Conservation (phyloP, 345 rosid species). For the Boechera stricta region DNA sequence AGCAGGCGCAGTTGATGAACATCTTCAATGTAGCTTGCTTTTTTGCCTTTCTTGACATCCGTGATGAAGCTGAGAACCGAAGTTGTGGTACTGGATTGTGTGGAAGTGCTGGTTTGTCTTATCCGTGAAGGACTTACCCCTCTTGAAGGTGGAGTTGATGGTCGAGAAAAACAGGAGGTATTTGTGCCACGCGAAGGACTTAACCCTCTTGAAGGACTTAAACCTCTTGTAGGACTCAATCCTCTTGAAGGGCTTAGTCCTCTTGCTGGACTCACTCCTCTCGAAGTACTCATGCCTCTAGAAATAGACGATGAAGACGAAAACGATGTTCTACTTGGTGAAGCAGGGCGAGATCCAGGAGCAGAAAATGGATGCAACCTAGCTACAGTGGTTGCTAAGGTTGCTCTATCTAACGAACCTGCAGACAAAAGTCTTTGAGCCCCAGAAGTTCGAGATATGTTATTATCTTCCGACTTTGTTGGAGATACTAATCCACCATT, state of each 20-base stretch:
- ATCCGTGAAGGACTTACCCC: slow-evolving; percentile 81
- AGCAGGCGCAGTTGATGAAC: slow-evolving; percentile 89
- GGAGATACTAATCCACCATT: slow-evolving; percentile 51
- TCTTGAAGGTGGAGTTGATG: slow-evolving; percentile 77
- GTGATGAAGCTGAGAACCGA: slow-evolving; percentile 91
- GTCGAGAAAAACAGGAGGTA: slow-evolving; percentile 53
- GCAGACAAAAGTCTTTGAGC: slow-evolving; percentile 54
- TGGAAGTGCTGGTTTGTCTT: slow-evolving; percentile 60
- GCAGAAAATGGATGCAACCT: slow-evolving; percentile 62
- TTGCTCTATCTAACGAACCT: slow-evolving; percentile 58
- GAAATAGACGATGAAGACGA: slow-evolving; percentile 53
- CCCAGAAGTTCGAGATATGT: slow-evolving; percentile 46
- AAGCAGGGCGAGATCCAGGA: slow-evolving; percentile 64
- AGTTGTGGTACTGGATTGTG: slow-evolving; percentile 61
- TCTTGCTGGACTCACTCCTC: slow-evolving; percentile 62
- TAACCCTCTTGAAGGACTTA: slow-evolving; percentile 68
- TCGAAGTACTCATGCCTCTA: slow-evolving; percentile 52
- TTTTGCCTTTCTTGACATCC: slow-evolving; percentile 83
- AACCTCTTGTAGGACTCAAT: slow-evolving; percentile 60
- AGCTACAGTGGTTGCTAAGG: slow-evolving; percentile 49
- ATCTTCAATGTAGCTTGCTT: slow-evolving; percentile 73
- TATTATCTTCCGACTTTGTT: slow-evolving; percentile 57
- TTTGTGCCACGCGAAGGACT: slow-evolving; percentile 55
- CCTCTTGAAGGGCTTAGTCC: slow-evolving; percentile 76
- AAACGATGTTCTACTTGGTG: slow-evolving; percentile 65